These are phyloP conservation scores for Bacidia rubella DNA, from an alignment of 495 filamentous ascomycete species.

Conservation along the genomic window DNA sequence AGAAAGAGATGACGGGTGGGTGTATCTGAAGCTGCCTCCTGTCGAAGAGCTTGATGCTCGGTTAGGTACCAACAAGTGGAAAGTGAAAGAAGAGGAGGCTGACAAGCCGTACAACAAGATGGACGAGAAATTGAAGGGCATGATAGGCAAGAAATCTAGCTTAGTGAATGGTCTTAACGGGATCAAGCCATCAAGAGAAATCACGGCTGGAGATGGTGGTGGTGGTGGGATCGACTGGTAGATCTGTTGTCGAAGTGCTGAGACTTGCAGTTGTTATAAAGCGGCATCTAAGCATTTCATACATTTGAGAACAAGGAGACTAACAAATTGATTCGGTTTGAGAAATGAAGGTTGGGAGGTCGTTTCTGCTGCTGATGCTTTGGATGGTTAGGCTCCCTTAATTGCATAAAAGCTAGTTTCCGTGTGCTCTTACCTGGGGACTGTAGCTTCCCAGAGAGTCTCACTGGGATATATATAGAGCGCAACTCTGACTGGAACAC, in stretches of 20 bases:
- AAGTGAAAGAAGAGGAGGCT: constrained; percentile 60
- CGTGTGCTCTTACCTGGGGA: no score
- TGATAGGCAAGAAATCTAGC: constrained; percentile 44
- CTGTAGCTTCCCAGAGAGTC: no score
- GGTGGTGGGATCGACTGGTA: constrained; percentile 59
- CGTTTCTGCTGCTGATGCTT: no score
- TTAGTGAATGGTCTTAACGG: constrained; percentile 28
- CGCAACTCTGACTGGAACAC: no score
- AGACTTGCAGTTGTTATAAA: neutral
- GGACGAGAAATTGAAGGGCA: constrained; percentile 48
- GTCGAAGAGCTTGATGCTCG: constrained; percentile 74
- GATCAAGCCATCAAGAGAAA: constrained; percentile 30
- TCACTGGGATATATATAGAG: no score
- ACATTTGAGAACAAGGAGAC: no score
- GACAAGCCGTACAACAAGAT: constrained; percentile 51
- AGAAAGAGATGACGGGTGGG: constrained; percentile 63
- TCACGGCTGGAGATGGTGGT: constrained; percentile 34
- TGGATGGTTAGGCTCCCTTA: no score
- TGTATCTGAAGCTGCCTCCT: constrained; percentile 77
- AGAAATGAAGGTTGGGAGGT: no score
- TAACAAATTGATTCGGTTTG: no score
- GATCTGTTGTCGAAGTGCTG: no score
- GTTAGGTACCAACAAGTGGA: constrained; percentile 73
- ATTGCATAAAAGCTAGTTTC: no score
- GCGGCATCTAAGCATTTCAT: no score